Evolutionary conservation across 345 rosid species (phyloP), one percentile per base, ranked within the genome.

Genomic region (Populus ilicifolia): DNA sequence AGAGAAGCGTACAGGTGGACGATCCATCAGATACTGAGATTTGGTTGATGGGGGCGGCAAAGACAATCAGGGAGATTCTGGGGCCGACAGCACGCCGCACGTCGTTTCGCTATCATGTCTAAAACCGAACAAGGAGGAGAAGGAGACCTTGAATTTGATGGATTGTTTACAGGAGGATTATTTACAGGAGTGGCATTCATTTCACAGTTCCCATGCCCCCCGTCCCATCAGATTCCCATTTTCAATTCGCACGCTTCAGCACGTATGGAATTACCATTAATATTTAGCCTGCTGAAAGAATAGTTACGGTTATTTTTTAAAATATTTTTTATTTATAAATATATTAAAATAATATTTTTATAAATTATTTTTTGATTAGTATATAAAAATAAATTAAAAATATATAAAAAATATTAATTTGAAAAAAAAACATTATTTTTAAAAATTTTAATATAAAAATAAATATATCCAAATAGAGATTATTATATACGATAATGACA

Each of bases 1-100:
- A 27, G 36, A 33, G 5, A 4, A 33, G 36, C 0, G 36, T 33
- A 33, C 36, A 33, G 36, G 36, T 33, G 36, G 36, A 33, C 0
- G 36, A 14, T 12, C 0, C 1, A 14, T 14, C 50, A 91, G 74
- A 63, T 92, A 82, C 16, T 46, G 41, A 0, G 93, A 89, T 75
- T 80, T 79, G 76, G 92, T 89, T 1, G 85, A 71, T 5, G 96
- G 96, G 68, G 90, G 36, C 97, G 39, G 61, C 27, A 17, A 21
- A 70, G 39, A 48, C n/a, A 33, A 33, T 20, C 71, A 38, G 71
- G 78, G 20, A 71, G 36, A 18, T 7, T 0, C 17, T 65, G 61
- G 79, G 67, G 39, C 35, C 72, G 67, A 75, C 36, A 5, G 38
- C 67, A 70, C 66, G 72, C 83, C 69, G 66, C 79, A 30, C 65